Evolutionary conservation across 257 asterid genomes (phyloP), one percentile per base, ranked within the genome.

Genomic region (Jacaranda copaia): DNA sequence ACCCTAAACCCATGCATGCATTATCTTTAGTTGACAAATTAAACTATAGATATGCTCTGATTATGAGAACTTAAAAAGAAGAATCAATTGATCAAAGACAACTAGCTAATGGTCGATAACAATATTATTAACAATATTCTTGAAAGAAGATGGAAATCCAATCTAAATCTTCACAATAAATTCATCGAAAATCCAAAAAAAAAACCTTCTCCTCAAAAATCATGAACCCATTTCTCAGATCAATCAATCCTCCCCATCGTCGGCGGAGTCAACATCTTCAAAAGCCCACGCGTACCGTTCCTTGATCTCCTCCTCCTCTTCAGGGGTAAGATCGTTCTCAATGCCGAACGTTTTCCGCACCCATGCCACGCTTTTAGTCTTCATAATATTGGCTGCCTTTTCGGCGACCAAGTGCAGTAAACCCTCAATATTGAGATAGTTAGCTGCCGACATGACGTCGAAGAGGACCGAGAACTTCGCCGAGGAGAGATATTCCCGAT

Each of bases 371-470:
- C 72, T 42, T 12, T 75, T 75, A 14, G n/a, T 2, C 69, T 10
- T 19, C 38, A 76, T 75, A 20, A 5, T 52, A 6, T 75, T 73
- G 5, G 75, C 78, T 16, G 75, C 49, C 38, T 59, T 0, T 36
- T 60, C 19, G 36, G 69, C 39, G 4, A 6, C 14, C 8, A 56
- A 1, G 6, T 67, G 68, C 46, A 67, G 15, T 6, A 81, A 11
- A 4, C 4, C 56, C 10, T 14, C 8, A 20, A 66, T 46, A 10
- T 72, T 7, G 38, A 81, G 74, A 40, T 48, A 77, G 40, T 68
- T 70, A 0, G 85, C 82, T 9, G 82, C 85, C 25, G 13, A 32
- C 1, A 45, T 20, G 0, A 75, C 7, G 3, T 48, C 59, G 38
- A 53, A 65, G 12, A 72, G 42, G 0, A 6, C 39, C 0, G 4